Conservation (phyloP, 2,329 filamentous ascomycete species). For the Fusarium annulatum region DNA sequence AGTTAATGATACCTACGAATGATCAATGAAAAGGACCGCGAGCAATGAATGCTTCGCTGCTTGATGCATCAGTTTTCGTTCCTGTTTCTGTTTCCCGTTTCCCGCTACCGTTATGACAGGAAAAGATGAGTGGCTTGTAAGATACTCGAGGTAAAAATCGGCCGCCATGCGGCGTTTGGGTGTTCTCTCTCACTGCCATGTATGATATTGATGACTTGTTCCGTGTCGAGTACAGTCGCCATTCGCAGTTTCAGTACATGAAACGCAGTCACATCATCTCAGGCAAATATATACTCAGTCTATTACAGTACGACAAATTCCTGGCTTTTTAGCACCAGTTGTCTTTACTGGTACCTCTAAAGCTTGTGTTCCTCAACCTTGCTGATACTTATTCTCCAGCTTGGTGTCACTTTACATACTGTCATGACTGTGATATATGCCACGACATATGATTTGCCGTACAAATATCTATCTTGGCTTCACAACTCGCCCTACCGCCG, state of each 20-base stretch:
- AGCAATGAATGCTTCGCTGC: not conserved
- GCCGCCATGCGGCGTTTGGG: not conserved
- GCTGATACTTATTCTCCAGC: not conserved
- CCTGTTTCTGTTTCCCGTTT: not conserved
- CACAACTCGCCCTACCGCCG: not conserved
- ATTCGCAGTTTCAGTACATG: not conserved
- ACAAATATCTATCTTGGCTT: not conserved
- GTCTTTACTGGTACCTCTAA: not conserved
- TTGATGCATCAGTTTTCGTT: not conserved
- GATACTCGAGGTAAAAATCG: not conserved
- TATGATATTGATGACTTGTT: not conserved
- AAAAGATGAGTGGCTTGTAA: not conserved
- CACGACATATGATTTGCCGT: not conserved
- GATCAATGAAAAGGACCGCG: constrained; percentile 15
- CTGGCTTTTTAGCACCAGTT: not conserved
- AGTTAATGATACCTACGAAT: constrained; percentile 28
- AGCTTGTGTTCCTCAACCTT: not conserved
- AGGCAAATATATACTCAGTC: not conserved
- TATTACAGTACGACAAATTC: not conserved
- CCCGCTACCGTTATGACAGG: not conserved
- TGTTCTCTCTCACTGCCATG: not conserved
- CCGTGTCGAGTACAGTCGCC: not conserved
- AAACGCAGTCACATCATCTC: not conserved
- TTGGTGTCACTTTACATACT: not conserved
- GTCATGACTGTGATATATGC: not conserved